These are phyloP conservation scores for Globisporangium cylindrosporum DNA, from an alignment of 352 stramenopile species.

Conservation along the genomic window DNA sequence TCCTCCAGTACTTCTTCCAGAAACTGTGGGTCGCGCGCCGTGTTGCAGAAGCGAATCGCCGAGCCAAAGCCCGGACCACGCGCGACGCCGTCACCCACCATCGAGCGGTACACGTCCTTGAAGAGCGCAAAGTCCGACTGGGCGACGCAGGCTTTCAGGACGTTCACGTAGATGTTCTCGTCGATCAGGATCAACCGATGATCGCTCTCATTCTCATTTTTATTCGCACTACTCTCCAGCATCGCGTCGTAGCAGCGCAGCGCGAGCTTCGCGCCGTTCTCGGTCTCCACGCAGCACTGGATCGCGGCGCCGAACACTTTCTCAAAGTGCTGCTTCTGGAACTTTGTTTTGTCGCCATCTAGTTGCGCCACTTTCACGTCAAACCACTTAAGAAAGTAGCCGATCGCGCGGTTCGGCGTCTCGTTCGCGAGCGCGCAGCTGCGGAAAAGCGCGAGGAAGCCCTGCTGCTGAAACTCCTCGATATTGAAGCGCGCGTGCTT, in stretches of 20 bases:
- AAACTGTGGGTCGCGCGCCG: slow-evolving; percentile 41
- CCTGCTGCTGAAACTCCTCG: slow-evolving; percentile 54
- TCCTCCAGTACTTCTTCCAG: slow-evolving; percentile 61
- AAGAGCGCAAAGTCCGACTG: slow-evolving; percentile 40
- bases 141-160: slow-evolving; percentile 51
- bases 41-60: slow-evolving; percentile 64
- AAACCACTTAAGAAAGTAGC: slow-evolving; percentile 43
- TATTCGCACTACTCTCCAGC: background rate
- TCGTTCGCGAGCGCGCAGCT: slow-evolving; percentile 22
- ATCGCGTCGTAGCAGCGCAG: slow-evolving; percentile 51
- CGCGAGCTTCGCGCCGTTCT: slow-evolving; percentile 36
- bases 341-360: background rate
- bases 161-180: slow-evolving; percentile 81
- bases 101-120: slow-evolving; percentile 49
- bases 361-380: slow-evolving; percentile 4
- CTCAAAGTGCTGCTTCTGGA: slow-evolving; percentile 32
- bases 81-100: slow-evolving; percentile 44
- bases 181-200: slow-evolving; percentile 28
- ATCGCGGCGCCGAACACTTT: slow-evolving; percentile 66
- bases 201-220: slow-evolving; percentile 2
- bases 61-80: slow-evolving; percentile 64
- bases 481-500: slow-evolving; percentile 26
- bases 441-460: slow-evolving; percentile 58
- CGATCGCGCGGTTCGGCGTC: slow-evolving; percentile 12
- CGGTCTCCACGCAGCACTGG: slow-evolving; percentile 46